Evolutionary conservation across 257 asterid species (phyloP).

Genomic region (Fraxinus americana): DNA sequence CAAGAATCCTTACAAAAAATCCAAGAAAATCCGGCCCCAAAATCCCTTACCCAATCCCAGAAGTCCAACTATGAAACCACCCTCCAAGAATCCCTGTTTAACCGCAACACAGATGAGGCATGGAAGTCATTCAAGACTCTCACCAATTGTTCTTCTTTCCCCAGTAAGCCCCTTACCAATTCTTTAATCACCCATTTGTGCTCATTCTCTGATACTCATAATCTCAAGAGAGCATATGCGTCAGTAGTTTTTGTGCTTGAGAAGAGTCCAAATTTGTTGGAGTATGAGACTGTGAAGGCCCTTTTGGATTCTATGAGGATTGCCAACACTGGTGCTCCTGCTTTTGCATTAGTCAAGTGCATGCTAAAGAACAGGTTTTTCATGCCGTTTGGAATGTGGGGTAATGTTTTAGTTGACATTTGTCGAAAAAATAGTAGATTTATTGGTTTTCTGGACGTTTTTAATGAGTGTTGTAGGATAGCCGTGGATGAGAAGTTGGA

Average conservation of each 20-base stretch:
- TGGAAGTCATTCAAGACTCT: constrained; percentile 94
- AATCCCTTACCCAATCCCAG: constrained; percentile 46
- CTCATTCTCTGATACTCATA: constrained; percentile 59
- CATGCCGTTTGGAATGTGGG: constrained; percentile 83
- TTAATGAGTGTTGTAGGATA: constrained; percentile 74
- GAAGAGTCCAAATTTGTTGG: constrained; percentile 69
- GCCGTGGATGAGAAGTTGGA: constrained; percentile 68
- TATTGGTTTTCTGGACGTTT: constrained; percentile 56
- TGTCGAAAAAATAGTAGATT: constrained; percentile 74
- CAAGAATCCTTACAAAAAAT: constrained; percentile 31
- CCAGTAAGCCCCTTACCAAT: constrained; percentile 75
- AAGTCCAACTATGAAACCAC: constrained; percentile 51
- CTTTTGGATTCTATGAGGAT: constrained; percentile 71
- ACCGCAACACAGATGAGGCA: constrained; percentile 76
- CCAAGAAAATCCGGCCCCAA: constrained; percentile 31
- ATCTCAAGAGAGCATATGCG: constrained; percentile 83
- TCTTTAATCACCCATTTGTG: constrained; percentile 70
- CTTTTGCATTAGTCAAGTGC: constrained; percentile 75
- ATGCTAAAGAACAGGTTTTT: constrained; percentile 85
- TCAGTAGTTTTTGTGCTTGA: constrained; percentile 69
- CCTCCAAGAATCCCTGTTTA: constrained; percentile 51
- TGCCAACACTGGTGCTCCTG: constrained; percentile 72
- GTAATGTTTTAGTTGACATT: constrained; percentile 57
- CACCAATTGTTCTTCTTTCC: constrained; percentile 52
- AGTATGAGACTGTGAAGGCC: constrained; percentile 48